phyloP scores from a whole-genome alignment of 2,329 filamentous ascomycete genomes.

The Xylaria sp. region DNA sequence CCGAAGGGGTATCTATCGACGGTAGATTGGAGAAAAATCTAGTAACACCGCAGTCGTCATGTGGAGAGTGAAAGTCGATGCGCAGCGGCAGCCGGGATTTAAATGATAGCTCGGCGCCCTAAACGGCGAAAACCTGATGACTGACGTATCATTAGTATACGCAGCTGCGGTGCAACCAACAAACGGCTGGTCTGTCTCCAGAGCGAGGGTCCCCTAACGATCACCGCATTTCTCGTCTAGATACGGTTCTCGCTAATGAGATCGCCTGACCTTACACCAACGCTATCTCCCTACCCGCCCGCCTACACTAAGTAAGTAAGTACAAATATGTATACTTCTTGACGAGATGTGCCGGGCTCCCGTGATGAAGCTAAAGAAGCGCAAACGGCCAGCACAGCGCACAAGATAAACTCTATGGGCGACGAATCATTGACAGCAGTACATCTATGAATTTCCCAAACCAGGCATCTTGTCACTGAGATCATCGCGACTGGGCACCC shows the following conservation, averaged over 20 bases:
- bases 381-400: too few species aligned
- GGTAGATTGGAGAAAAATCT: constrained; percentile 14
- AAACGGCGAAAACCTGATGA: constrained; percentile 5
- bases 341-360: constrained; percentile 19
- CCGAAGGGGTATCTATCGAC: not conserved
- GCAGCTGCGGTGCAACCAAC: not conserved
- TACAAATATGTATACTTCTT: too few species aligned
- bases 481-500: constrained; percentile 21
- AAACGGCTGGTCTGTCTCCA: too few species aligned
- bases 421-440: constrained; percentile 18
- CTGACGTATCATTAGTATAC: not conserved
- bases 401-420: constrained; percentile 12
- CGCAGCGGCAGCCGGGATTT: not conserved
- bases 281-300: not conserved
- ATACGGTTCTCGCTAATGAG: constrained; percentile 10
- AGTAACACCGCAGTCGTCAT: not conserved
- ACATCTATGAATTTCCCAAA: constrained; percentile 11
- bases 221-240: constrained; percentile 27
- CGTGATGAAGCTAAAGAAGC: constrained; percentile 10
- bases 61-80: constrained; percentile 3
- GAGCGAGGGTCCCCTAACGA: constrained; percentile 14
- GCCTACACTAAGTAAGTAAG: too few species aligned
- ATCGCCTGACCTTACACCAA: constrained; percentile 24
- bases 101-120: constrained; percentile 8
- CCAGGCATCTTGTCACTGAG: too few species aligned